Evolutionary conservation across 2,329 filamentous ascomycete species (phyloP).

Genomic region (Chaetomiaceae sp.): DNA sequence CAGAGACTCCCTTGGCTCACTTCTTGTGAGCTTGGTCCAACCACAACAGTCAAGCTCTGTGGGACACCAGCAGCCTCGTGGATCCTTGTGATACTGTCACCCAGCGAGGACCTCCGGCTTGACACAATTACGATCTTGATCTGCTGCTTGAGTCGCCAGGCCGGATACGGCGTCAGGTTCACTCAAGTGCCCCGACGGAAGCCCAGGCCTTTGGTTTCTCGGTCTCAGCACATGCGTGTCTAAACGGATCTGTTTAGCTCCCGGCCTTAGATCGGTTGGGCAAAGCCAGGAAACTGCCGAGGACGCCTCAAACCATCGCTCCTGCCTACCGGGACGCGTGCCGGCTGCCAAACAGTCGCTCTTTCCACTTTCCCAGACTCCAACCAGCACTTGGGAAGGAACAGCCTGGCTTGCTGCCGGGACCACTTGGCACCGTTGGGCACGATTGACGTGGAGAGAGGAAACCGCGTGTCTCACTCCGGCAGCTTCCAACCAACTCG

Average conservation of each 20-base stretch:
- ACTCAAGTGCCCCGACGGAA: too few species aligned
- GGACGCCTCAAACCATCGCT: neutral
- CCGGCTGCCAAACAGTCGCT: neutral
- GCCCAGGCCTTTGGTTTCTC: too few species aligned
- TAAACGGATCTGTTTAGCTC: too few species aligned
- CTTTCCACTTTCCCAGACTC: neutral
- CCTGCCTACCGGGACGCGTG: neutral
- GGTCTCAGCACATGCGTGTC: too few species aligned
- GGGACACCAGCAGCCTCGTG: neutral
- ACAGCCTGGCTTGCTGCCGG: neutral
- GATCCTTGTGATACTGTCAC: neutral
- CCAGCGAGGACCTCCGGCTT: neutral
- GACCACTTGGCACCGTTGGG: conserved; percentile 5
- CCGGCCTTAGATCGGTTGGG: too few species aligned
- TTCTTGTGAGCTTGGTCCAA: neutral
- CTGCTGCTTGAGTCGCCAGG: neutral
- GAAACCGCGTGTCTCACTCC: conserved; percentile 5
- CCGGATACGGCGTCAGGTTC: too few species aligned
- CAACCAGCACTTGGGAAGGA: neutral
- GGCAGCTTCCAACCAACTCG: neutral
- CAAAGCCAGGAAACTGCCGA: too few species aligned
- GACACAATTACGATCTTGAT: neutral
- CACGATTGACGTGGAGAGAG: neutral
- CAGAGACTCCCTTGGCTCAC: neutral
- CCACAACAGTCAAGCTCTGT: neutral